phyloP scores from a whole-genome alignment of 2,329 filamentous ascomycete species.

The Ilyonectria robusta region DNA sequence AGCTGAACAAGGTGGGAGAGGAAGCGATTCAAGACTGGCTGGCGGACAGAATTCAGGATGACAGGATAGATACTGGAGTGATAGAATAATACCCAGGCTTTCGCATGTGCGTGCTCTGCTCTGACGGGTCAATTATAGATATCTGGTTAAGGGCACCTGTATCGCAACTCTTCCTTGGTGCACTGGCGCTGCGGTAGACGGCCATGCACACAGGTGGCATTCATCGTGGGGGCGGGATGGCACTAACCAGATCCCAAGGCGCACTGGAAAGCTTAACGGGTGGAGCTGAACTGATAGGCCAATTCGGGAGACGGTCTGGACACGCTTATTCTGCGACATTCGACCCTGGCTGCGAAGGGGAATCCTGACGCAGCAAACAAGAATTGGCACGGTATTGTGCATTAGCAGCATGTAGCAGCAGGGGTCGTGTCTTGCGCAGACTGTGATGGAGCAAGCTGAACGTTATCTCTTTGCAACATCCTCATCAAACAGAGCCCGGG shows the following conservation, averaged over 20 bases:
- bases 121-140: not conserved
- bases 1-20: constrained; percentile 49
- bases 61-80: not conserved
- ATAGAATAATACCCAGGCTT: constrained; percentile 4
- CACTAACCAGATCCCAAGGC: constrained; percentile 35
- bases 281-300: constrained; percentile 28
- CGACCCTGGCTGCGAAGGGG: not conserved
- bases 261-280: constrained; percentile 44
- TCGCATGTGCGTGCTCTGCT: not conserved
- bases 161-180: not conserved
- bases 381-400: not conserved
- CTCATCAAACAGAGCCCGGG: constrained; percentile 12
- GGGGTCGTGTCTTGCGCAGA: not conserved
- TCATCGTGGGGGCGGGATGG: constrained; percentile 26
- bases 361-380: not conserved
- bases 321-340: not conserved
- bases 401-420: not conserved
- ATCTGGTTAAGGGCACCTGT: not conserved
- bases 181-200: constrained; percentile 12
- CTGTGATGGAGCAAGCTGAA: not conserved
- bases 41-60: constrained; percentile 30
- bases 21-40: constrained; percentile 51
- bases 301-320: constrained; percentile 9
- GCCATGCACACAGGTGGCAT: constrained; percentile 10
- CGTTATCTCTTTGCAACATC: constrained; percentile 13